A percentile compares a stretch with the other conserved stretches of the same genome.
Conservation (phyloP, 176 grass and related monocot genomes). For the Eragrostis nindensis region DNA sequence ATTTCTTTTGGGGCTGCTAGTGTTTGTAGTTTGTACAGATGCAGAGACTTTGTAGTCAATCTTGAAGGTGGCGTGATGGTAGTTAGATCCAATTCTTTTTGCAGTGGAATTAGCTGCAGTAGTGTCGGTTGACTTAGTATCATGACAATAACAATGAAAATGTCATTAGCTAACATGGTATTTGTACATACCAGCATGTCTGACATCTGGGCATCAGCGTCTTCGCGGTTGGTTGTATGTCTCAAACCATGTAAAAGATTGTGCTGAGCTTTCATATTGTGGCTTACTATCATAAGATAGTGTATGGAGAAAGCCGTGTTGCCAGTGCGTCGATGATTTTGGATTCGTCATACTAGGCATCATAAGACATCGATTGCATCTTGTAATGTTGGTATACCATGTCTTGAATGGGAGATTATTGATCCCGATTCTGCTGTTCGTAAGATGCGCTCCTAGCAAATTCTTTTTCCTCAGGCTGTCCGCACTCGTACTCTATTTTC, state of each 20-base stretch:
- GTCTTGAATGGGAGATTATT: neutral
- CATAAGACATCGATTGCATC: neutral
- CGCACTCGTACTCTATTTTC: too few relatives aligned
- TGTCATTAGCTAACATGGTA: slow-evolving; percentile 48
- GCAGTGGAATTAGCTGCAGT: slow-evolving; percentile 8
- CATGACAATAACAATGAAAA: slow-evolving; percentile 29
- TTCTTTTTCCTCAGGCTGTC: neutral
- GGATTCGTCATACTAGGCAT: neutral
- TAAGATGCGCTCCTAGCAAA: too few relatives aligned
- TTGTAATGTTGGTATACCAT: neutral
- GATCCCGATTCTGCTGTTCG: neutral
- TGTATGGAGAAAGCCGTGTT: neutral
- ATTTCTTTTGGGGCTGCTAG: slow-evolving; percentile 40
- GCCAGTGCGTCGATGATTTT: neutral
- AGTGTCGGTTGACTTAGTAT: slow-evolving; percentile 30
- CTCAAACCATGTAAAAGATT: slow-evolving; percentile 26
- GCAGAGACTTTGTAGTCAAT: slow-evolving; percentile 47
- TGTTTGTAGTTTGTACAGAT: slow-evolving; percentile 54
- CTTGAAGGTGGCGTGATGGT: slow-evolving; percentile 24
- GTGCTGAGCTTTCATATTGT: neutral
- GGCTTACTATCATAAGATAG: neutral
- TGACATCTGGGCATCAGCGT: neutral
- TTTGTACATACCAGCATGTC: slow-evolving; percentile 43
- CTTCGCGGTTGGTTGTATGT: slow-evolving; percentile 18
- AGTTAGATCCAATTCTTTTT: slow-evolving; percentile 50